Base-by-base conservation (phyloP, 306 rosid genomes). In the Morella rubra region DNA sequence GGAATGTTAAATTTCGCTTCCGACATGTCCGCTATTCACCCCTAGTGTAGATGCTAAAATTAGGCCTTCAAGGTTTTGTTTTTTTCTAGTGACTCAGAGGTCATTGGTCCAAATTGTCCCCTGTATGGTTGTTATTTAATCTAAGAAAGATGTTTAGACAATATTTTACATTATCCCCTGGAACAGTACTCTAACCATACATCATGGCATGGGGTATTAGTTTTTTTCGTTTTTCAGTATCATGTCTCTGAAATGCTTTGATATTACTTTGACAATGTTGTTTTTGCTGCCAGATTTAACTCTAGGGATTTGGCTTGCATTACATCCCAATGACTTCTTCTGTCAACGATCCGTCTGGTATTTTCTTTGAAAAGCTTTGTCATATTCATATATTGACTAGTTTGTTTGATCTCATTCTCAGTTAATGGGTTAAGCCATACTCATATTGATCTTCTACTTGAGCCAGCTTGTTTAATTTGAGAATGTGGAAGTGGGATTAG, bases 321-420 rank as follows among this genome's bases (percentile, higher is more conserved):
- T 69, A 46, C 69, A 40, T 60, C 85, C 84, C 81, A 80, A 87
- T 87, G 91, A 85, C 87, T 76, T 87, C 90, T 53, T 82, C 91
- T 32, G 82, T 65, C 67, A 80, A 80, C 20, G 81, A 80, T 74
- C 79, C 76, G 76, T 87, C 89, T 6, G 89, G 91, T 87, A 87
- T 59, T 15, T 71, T 65, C 41, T 74, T 16, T 37, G 2, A 46
- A 32, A 64, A 8, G 46, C 64, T 72, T 58, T 42, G 16, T 49
- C 42, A 20, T 24, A 44, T 7, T 32, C 37, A 32, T 32, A 32
- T 32, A 32, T n/a, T 65, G 9, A 20, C 18, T 19, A 67, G 44
- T 69, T 6, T 44, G 41, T 69, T 69, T 46, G 3, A 32, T 32
- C 37, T 32, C 46, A 5, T 45, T 69, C 73, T 10, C 14, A 14